A percentile compares a stretch with the other conserved stretches of the same genome.
These are phyloP conservation scores for Xenoacremonium recifei DNA, from an alignment of 2,329 filamentous ascomycete species.

Conservation along the genomic window DNA sequence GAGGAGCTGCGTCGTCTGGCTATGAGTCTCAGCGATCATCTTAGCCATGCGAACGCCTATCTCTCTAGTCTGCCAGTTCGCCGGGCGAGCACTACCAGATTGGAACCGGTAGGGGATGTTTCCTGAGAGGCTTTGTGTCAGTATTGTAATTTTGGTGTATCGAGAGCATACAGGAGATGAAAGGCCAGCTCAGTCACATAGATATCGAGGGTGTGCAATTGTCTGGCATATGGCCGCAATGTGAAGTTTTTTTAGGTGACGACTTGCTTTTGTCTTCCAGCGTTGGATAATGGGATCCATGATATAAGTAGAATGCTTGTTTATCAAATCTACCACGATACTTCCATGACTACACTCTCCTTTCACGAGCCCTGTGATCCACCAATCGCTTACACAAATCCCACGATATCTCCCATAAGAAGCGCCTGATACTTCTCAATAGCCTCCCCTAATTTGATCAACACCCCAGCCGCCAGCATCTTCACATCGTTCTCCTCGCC, in stretches of 20 bases:
- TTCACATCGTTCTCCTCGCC: constrained; percentile 77
- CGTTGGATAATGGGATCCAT: constrained; percentile 8
- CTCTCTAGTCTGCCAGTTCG: constrained; percentile 40
- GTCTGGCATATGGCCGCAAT: too few relatives aligned
- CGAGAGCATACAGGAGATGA: too few relatives aligned
- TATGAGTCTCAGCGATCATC: constrained; percentile 48
- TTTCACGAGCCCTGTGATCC: too few relatives aligned
- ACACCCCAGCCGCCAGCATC: constrained; percentile 72
- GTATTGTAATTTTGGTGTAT: too few relatives aligned
- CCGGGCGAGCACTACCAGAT: constrained; percentile 30
- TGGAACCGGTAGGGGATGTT: constrained; percentile 23
- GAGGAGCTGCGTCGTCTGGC: constrained; percentile 51
- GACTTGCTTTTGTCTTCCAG: too few relatives aligned
- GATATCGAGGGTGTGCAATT: too few relatives aligned
- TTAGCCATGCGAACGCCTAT: constrained; percentile 44
- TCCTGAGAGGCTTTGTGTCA: too few relatives aligned
- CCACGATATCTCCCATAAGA: constrained; percentile 68
- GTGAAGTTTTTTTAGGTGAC: too few relatives aligned
- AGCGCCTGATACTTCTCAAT: constrained; percentile 78
- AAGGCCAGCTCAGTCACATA: too few relatives aligned
- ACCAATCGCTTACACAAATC: constrained; percentile 29
- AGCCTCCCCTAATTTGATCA: constrained; percentile 77
- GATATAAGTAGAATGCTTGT: constrained; percentile 3
- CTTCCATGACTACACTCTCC: constrained; percentile 1
- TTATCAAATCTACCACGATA: too few relatives aligned